Evolutionary conservation across 768 basidiomycete genomes (phyloP).

Genomic region (Tulasnella sp.): DNA sequence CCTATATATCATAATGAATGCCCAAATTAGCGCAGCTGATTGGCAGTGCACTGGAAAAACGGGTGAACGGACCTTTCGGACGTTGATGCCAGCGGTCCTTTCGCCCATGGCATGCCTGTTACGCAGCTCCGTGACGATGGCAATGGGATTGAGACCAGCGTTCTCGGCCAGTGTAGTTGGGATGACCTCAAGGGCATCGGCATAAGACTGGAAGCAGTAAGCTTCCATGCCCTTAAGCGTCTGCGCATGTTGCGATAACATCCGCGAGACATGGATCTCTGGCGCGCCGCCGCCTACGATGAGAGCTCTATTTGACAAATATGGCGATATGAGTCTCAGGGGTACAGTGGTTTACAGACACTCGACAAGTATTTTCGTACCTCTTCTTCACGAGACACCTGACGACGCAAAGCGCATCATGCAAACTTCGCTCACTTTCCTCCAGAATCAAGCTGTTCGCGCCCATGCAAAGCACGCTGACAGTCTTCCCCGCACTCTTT

Average conservation of each 20-base stretch:
- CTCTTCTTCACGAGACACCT: conserved; percentile 97
- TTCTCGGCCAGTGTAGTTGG: conserved; percentile 97
- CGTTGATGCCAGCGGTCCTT: conserved; percentile 91
- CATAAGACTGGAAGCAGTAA: conserved; percentile 97
- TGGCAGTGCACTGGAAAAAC: background rate
- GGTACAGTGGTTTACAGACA: background rate
- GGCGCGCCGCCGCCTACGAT: conserved; percentile 96
- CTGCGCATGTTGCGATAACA: conserved; percentile 82
- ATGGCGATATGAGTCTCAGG: background rate
- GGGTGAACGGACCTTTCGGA: conserved; percentile 66
- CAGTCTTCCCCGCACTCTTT: conserved; percentile 88
- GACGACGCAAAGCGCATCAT: conserved; percentile 98
- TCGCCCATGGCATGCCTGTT: conserved; percentile 96
- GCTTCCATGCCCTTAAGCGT: conserved; percentile 96
- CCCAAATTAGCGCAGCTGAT: background rate
- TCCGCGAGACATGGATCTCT: conserved; percentile 91
- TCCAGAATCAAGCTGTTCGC: conserved; percentile 87
- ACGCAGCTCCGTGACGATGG: conserved; percentile 93
- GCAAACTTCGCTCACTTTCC: conserved; percentile 92
- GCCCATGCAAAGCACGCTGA: conserved; percentile 92
- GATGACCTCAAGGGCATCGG: conserved; percentile 95
- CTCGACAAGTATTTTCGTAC: conserved; percentile 35
- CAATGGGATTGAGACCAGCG: conserved; percentile 93
- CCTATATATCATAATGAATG: conserved; percentile 42
- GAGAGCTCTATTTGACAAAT: conserved; percentile 46